Evolutionary conservation across 2,329 filamentous ascomycete species (phyloP), one percentile per base, ranked within the genome.

Genomic region (Tolypocladium ovalisporum): DNA sequence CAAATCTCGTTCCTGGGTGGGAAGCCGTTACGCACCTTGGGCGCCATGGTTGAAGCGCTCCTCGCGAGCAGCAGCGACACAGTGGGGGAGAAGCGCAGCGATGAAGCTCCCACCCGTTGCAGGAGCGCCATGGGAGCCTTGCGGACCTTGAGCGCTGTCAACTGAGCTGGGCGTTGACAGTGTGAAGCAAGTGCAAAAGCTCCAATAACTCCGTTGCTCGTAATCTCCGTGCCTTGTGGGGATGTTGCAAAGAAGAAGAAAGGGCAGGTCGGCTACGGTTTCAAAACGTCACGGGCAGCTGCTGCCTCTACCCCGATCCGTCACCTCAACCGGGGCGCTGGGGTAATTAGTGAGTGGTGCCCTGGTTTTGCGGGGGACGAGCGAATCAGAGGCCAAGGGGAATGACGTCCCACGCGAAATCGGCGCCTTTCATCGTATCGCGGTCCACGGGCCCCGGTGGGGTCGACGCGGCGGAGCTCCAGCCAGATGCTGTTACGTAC

Each of bases 31-130:
- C 47, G 19, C 47, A 73, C 78, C 73, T 76, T 74, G 61, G 76
- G 77, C 54, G 68, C 72, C 73, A 79, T 76, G 56, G 71, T 79
- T 34, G 78, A 80, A 54, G 76, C 74, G 68, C 70, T 66, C 67
- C 76, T 65, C 61, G 64, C 60, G 24, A 70, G 57, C 32, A 64
- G 62, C 55, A 66, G 59, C 44, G 63, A 67, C 60, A 64, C 59
- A 52, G 59, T 58, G 29, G 58, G 61, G 68, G 65, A 68, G 56
- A 70, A 71, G 62, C 65, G 69, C 61, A 59, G 57, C 27, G 69
- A 66, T 37, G 67, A 64, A 58, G 68, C 63, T 59, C 62, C 61
- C 34, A 72, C 60, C 51, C 63, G 64, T 56, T 68, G 68, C 54
- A 71, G 63, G 32, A 72, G 63, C 53, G 67, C 63, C 70, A 72